Percentiles rank a stretch among this genome's conserved stretches.
phyloP scores from a whole-genome alignment of 257 asterid genomes.

The Nicotiana benthamiana region DNA sequence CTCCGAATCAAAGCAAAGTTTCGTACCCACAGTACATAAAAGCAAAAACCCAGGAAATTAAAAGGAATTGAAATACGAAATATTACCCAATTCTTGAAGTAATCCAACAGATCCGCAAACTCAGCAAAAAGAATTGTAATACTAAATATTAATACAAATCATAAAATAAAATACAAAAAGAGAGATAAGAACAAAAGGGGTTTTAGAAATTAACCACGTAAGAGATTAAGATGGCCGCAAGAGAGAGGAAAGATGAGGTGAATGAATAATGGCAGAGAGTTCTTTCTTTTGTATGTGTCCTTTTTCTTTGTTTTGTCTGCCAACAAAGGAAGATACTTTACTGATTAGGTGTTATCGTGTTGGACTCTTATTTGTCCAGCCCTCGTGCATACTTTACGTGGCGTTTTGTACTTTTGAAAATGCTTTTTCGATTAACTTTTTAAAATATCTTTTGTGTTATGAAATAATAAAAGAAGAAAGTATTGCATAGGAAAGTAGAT shows the following conservation, averaged over 20 bases:
- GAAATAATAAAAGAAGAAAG: too few relatives aligned
- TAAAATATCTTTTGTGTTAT: not conserved
- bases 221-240: not conserved
- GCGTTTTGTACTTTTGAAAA: not conserved
- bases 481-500: too few relatives aligned
- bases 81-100: not conserved
- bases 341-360: not conserved
- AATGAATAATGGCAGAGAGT: not conserved
- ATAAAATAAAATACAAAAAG: not conserved
- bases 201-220: not conserved
- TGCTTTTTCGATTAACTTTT: not conserved
- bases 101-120: not conserved
- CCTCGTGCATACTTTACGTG: conserved; percentile 7
- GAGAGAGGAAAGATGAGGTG: not conserved
- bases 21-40: not conserved
- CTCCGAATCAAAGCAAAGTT: not conserved
- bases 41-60: not conserved
- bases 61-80: not conserved
- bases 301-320: not conserved
- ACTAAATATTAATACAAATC: not conserved
- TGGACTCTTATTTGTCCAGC: not conserved
- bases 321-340: not conserved
- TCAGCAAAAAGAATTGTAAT: not conserved
- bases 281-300: not conserved
- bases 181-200: not conserved